Base-by-base conservation (phyloP, 129 eudicot species). In the Saposhnikovia divaricata region DNA sequence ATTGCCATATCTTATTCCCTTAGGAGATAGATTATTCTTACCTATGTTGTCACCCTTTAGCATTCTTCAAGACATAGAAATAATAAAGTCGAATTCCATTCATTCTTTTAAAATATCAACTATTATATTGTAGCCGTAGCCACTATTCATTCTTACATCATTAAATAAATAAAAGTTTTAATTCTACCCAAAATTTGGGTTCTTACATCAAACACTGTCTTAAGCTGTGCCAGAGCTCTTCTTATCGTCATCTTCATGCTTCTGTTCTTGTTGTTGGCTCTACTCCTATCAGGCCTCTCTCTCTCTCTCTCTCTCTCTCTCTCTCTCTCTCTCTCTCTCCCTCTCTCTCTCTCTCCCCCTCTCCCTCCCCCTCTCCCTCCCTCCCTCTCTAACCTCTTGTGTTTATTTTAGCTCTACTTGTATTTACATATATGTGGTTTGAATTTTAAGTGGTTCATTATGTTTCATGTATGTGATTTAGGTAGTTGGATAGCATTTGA, bases 141-240 rank as follows among this genome's bases (percentile, higher is more conserved):
- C n/a, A n/a, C n/a, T n/a, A n/a, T n/a, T n/a, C n/a, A n/a, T n/a
- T n/a, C n/a, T n/a, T n/a, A n/a, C n/a, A n/a, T n/a, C n/a, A n/a
- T n/a, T n/a, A n/a, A n/a, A n/a, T n/a, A n/a, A n/a, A n/a, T n/a
- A n/a, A n/a, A n/a, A n/a, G n/a, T n/a, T n/a, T n/a, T n/a, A n/a
- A n/a, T n/a, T n/a, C n/a, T n/a, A n/a, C n/a, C n/a, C n/a, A n/a
- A n/a, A n/a, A n/a, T n/a, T n/a, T n/a, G n/a, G n/a, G n/a, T n/a
- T n/a, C n/a, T n/a, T n/a, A n/a, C n/a, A n/a, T 91, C 13, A 94
- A 94, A 73, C 98, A 94, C 86, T 94, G 98, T 78, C 87, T 94
- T 59, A 94, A 94, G 88, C 98, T 94, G 72, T 91, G 98, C 2
- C 91, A 87, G 70, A 91, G 86, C 90, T 88, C 97, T 46, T 86